Evolutionary conservation across 2,329 filamentous ascomycete genomes (phyloP).

Genomic region (Talaromyces rugulosus): DNA sequence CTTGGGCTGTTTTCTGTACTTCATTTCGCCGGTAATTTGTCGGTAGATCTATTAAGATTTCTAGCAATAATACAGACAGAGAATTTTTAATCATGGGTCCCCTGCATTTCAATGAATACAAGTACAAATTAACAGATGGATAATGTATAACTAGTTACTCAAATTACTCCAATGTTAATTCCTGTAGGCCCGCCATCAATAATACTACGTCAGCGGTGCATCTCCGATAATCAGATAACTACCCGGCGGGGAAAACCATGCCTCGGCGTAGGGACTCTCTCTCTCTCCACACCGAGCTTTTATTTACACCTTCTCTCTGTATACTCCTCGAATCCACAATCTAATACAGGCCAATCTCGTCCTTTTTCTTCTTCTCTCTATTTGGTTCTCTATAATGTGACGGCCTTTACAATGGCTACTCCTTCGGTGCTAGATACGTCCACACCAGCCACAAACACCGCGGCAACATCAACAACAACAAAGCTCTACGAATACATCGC

Average conservation of each 20-base stretch:
- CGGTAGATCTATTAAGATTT: neutral
- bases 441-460: neutral
- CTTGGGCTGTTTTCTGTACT: neutral
- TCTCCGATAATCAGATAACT: neutral
- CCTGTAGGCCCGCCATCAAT: no score
- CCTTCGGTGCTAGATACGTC: neutral
- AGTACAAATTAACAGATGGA: neutral
- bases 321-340: neutral
- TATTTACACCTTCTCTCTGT: neutral
- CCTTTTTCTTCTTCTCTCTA: neutral
- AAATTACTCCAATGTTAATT: no score
- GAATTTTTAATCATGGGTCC: no score
- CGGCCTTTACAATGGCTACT: conserved; percentile 1
- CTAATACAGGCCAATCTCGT: neutral
- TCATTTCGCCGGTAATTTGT: neutral
- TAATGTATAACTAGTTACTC: no score
- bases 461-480: neutral
- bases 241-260: neutral
- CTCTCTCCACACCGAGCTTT: neutral
- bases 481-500: conserved; percentile 30
- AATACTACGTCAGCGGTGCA: neutral
- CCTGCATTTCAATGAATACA: no score
- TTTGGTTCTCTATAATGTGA: neutral
- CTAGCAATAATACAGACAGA: neutral
- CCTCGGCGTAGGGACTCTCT: neutral